Base-by-base conservation (phyloP, 192 early-diverging fungal genomes). In the Podila verticillata region DNA sequence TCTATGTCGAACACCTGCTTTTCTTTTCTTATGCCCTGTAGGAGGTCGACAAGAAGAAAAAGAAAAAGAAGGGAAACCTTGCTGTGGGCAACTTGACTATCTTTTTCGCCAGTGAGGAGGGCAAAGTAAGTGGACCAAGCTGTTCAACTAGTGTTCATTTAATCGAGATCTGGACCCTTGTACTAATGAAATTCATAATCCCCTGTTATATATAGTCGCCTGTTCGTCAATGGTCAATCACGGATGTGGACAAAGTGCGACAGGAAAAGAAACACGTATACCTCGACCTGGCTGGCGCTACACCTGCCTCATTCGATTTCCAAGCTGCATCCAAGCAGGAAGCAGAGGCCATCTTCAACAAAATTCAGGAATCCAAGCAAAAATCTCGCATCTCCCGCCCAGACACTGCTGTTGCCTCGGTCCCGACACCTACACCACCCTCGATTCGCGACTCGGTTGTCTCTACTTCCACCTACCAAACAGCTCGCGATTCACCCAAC, bases 21-120 rank as follows among this genome's bases (percentile, higher is more conserved):
- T 26, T 61, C 30, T 39, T 48, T 44, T 34, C 24, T 47, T 31
- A 7, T 29, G 49, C 44, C 35, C 17, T 48, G 24, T 80, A 88
- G 63, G 89, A 92, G 84, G 68, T 86, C 57, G 92, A 91, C 75
- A 93, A 93, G 68, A 95, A 95, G 73, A 93, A 93, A 69, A 90
- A 90, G 73, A 89, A 89, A 62, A 85, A 84, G 32, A 89, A 89
- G 64, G 89, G 93, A n/a, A 89, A 83, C 15, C 74, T 95, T 57
- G 85, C 86, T 30, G 77, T 93, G 36, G 90, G 91, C 66, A 90
- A 93, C 70, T 66, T 83, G 17, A 85, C 84, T 61, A 72, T 95
- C 30, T 83, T 87, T 47, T 89, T 91, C 59, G 91, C 85, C 36
- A 90, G 87, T 67, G 87, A 91, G 51, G 83, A 91, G 61, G 83